Evolutionary conservation across 164 flowering plant species (phyloP), one percentile per base, ranked within the genome.

Genomic region (Chimonanthus salicifolius): DNA sequence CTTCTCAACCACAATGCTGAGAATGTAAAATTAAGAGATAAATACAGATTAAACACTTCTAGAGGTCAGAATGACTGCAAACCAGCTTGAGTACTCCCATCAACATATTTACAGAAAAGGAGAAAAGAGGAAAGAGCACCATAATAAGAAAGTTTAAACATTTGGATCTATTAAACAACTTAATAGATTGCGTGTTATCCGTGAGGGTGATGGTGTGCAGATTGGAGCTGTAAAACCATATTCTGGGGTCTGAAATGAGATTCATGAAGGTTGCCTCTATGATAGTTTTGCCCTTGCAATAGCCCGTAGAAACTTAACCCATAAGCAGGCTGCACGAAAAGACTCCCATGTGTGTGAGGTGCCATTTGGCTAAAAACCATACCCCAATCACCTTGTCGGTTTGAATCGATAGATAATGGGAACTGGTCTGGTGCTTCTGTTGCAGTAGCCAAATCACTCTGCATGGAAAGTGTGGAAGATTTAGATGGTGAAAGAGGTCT

Each of bases 361-460:
- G 67, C 54, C 20, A 77, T 62, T 44, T 79, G 60, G 58, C 83
- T 73, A 73, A 87, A 88, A 68, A 75, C 77, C 82, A 85, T 81
- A 21, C 78, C 50, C 75, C 84, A 88, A 66, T 75, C 74, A 50
- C 65, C 75, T 0, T 77, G 69, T 49, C 83, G 92, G 67, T 79
- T 83, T 88, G 90, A 89, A 44, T 86, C 90, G 44, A 84, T 84
- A 8, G 80, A 21, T 48, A 73, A 49, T 50, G 75, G 67, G 45
- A 66, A 65, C 10, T 66, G 70, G 49, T 73, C 75, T 67, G 69
- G 72, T 58, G 82, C 67, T 71, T 84, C 78, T 16, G 83, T 62
- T 20, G 77, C 70, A 71, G 74, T 51, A 69, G 44, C 71, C 48
- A 75, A 45, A 67, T 77, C 77, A 15, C 73, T 79, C 50, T 77